A percentile compares a stretch with the other conserved stretches of the same genome.
Conservation (phyloP, 257 asterid species). For the Hygrophila difformis region DNA sequence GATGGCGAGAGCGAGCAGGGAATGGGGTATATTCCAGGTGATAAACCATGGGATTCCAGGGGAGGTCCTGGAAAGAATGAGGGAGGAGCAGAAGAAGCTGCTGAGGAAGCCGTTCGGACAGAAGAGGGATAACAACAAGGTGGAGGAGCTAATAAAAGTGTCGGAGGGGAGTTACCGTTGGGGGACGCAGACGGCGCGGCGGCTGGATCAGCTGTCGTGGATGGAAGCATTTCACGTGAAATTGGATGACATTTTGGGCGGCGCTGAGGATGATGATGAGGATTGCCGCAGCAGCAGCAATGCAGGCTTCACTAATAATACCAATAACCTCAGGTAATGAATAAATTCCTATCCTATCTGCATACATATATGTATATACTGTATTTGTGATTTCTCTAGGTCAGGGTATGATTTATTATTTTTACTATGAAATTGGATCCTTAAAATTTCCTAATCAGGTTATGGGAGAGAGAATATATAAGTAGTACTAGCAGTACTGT, state of each 20-base stretch:
- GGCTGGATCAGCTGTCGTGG: constrained; percentile 62
- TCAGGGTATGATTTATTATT: too few relatives aligned
- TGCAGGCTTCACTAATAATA: too few relatives aligned
- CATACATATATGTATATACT: too few relatives aligned
- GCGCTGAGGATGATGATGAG: constrained; percentile 9
- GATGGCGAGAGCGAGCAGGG: constrained; percentile 54
- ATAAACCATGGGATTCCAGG: constrained; percentile 64
- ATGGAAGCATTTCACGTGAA: constrained; percentile 81
- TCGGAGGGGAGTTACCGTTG: constrained; percentile 66
- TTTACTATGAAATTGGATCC: too few relatives aligned
- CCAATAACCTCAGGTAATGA: too few relatives aligned
- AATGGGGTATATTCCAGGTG: constrained; percentile 91
- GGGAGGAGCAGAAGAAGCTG: constrained; percentile 49
- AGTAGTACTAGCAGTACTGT: too few relatives aligned
- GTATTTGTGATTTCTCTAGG: too few relatives aligned
- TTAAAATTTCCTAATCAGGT: too few relatives aligned
- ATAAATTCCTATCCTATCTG: too few relatives aligned
- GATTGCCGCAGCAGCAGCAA: constrained; percentile 19
- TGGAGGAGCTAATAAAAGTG: constrained; percentile 23
- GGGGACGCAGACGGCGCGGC: constrained; percentile 75
- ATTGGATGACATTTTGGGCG: constrained; percentile 30
- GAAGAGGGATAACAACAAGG: constrained; percentile 31
- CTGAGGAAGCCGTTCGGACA: constrained; percentile 51
- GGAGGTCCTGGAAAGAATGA: constrained; percentile 45
- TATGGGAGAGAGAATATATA: too few relatives aligned